Percentiles rank a stretch among this genome's conserved stretches.
Conservation (phyloP, 2,329 filamentous ascomycete species). For the Apiospora koreana region DNA sequence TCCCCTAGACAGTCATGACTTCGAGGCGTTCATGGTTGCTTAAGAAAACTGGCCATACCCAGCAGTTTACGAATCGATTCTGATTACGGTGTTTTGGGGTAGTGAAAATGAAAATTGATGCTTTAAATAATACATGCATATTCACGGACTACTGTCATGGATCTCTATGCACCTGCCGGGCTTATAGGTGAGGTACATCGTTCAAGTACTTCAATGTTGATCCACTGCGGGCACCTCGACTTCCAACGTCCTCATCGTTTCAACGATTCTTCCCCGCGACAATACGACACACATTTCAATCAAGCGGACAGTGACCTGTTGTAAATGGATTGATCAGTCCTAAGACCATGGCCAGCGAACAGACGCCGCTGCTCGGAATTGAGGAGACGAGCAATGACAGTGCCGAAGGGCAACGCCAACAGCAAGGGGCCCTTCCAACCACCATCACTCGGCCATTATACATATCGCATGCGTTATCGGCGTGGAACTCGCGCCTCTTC, state of each 20-base stretch:
- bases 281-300: background rate
- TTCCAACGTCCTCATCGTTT: background rate
- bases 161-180: too few relatives aligned
- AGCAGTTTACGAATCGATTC: too few relatives aligned
- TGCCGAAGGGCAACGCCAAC: background rate
- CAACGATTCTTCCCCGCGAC: background rate
- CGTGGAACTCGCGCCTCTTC: constrained; percentile 66
- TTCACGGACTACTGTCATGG: too few relatives aligned
- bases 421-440: background rate
- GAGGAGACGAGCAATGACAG: background rate
- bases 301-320: background rate
- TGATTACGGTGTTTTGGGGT: too few relatives aligned
- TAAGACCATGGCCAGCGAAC: background rate
- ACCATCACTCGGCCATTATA: constrained; percentile 43
- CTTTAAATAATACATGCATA: too few relatives aligned
- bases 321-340: background rate
- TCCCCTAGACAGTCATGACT: background rate
- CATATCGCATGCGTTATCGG: constrained; percentile 61
- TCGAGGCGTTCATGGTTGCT: too few relatives aligned
- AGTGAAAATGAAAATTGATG: too few relatives aligned
- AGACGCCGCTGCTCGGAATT: background rate
- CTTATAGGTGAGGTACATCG: too few relatives aligned
- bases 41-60: too few relatives aligned
- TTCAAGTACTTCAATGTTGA: background rate
- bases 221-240: background rate